phyloP scores from a whole-genome alignment of 768 basidiomycete genomes.

The Lactifluus rugatus region DNA sequence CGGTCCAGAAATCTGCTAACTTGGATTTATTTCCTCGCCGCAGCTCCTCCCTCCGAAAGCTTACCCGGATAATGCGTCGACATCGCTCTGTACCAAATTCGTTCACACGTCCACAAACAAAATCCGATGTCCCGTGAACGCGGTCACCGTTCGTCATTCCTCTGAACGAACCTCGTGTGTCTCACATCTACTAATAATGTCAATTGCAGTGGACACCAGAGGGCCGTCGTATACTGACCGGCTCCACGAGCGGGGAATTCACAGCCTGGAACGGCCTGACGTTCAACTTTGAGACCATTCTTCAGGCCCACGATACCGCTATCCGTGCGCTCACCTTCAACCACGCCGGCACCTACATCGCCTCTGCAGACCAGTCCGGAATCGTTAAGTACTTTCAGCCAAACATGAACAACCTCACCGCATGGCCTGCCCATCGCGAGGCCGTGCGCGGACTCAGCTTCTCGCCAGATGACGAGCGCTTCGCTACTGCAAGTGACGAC shows the following conservation, averaged over 20 bases:
- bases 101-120: slow-evolving; percentile 99
- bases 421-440: slow-evolving; percentile 93
- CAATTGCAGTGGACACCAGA: slow-evolving; percentile 77
- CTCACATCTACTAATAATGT: slow-evolving; percentile 3
- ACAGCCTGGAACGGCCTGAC: slow-evolving; percentile 98
- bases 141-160: slow-evolving; percentile 65
- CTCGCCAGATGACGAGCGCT: slow-evolving; percentile 83
- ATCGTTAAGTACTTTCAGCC: slow-evolving; percentile 98
- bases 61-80: slow-evolving; percentile 84
- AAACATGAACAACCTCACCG: slow-evolving; percentile 97
- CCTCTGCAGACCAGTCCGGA: no score
- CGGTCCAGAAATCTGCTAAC: slow-evolving; percentile 10
- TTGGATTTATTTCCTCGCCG: slow-evolving; percentile 12
- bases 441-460: slow-evolving; percentile 88
- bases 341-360: slow-evolving; percentile 88
- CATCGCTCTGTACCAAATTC: slow-evolving; percentile 93
- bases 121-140: slow-evolving; percentile 93
- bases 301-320: slow-evolving; percentile 96
- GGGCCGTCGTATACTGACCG: slow-evolving; percentile 86
- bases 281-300: slow-evolving; percentile 98
- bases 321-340: slow-evolving; percentile 87
- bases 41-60: slow-evolving; percentile 92
- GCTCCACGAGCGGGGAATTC: slow-evolving; percentile 95
- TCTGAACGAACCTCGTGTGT: not conserved
- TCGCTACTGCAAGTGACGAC: slow-evolving; percentile 95